Evolutionary conservation across 1,139 yeast species (phyloP), one percentile per base, ranked within the genome.

Genomic region (Diutina neorugosa): DNA sequence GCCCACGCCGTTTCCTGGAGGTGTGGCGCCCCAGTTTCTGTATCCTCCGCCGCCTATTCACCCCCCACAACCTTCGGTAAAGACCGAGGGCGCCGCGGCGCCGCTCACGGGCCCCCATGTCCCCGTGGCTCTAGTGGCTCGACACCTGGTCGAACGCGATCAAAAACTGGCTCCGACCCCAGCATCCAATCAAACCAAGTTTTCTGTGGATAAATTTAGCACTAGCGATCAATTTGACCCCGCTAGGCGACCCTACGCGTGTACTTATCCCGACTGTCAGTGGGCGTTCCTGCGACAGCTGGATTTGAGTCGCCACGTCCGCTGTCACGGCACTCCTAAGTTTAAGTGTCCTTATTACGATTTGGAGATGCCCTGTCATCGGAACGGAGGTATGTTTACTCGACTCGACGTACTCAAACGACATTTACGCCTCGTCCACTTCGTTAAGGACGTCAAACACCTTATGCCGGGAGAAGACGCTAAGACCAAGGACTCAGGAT

Each of bases 261-360:
- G 91, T 61, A 61, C 74, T 1, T 71, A 66, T 54, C 71, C 70
- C 0, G 78, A 77, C 3, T 85, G 93, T 65, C 71, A 69, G 21
- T 83, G 90, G 88, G 71, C 88, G 1, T 85, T 85, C 64, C 75
- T 80, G 8, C 68, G 91, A 52, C 81, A 77, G 55, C 78, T 85
- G 52, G 91, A 85, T 62, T 76, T 82, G 57, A 71, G 84, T 48
- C 73, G 90, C 54, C 91, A 85, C 62, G 58, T 76, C 44, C 76
- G 82, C 59, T 81, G 86, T 1, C 91, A 85, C 61, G 72, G 75
- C 40, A 74, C 76, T 49, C 90, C 90, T 1, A 75, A 73, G 57
- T 81, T 81, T 61, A 81, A 78, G 58, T 85, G 93, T 63, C 91
- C 93, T 1, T 85, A 76, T 64, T 83, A 86, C 84, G 72, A 73